These are phyloP conservation scores for Nelumbo lutea DNA, from an alignment of 164 flowering plant genomes.

Conservation along the genomic window DNA sequence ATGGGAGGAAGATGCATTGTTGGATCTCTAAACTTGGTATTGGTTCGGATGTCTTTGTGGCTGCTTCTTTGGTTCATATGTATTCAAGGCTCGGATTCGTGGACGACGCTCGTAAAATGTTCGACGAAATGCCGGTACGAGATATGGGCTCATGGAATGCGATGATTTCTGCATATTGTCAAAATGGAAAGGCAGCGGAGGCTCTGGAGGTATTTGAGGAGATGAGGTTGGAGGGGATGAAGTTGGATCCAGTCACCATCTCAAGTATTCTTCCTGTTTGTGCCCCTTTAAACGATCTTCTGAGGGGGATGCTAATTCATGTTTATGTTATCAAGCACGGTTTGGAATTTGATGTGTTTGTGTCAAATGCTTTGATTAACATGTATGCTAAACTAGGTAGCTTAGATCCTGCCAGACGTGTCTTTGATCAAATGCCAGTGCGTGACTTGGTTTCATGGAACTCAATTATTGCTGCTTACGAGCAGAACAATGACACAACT, in stretches of 20 bases:
- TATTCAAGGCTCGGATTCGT: constrained; percentile 44
- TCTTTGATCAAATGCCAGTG: constrained; percentile 45
- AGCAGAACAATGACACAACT: constrained; percentile 45
- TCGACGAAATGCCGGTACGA: constrained; percentile 46
- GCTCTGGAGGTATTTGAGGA: constrained; percentile 44
- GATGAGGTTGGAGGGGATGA: constrained; percentile 43
- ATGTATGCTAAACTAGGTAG: constrained; percentile 55
- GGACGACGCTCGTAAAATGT: constrained; percentile 38
- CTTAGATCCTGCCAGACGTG: constrained; percentile 27
- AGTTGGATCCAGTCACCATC: constrained; percentile 51
- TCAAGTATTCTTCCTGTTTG: constrained; percentile 52
- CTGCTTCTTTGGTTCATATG: constrained; percentile 63
- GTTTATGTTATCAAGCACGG: constrained; percentile 52
- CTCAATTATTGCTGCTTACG: constrained; percentile 65
- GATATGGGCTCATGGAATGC: constrained; percentile 73
- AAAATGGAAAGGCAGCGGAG: constrained; percentile 40
- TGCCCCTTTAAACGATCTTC: constrained; percentile 34
- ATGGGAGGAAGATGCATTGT: constrained; percentile 51
- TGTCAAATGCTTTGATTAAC: constrained; percentile 63
- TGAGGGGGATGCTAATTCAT: constrained; percentile 41
- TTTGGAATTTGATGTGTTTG: constrained; percentile 45
- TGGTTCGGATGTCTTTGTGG: constrained; percentile 56
- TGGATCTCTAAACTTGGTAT: constrained; percentile 49
- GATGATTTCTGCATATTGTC: constrained; percentile 56
- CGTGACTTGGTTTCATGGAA: constrained; percentile 68